Percentiles rank a stretch among this genome's conserved stretches.
These are phyloP conservation scores for Nematocida major DNA, from an alignment of 371 early-diverging fungal genomes.

Conservation along the genomic window DNA sequence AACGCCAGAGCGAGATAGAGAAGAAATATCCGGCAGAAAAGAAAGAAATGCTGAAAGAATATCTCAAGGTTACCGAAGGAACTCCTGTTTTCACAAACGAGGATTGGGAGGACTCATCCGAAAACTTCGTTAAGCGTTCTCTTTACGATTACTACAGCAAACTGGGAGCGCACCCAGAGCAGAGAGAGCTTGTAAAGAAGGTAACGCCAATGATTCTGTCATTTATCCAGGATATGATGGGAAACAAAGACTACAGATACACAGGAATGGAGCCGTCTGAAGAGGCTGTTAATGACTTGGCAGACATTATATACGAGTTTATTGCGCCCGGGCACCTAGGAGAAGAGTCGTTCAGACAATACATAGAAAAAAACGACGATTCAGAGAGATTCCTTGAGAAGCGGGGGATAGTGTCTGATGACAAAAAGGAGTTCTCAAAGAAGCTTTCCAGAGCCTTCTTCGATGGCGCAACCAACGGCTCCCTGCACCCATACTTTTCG, in stretches of 20 bases:
- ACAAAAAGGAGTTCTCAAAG: not conserved
- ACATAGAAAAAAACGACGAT: not conserved
- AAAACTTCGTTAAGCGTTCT: too few species aligned
- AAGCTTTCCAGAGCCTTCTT: slow-evolving; percentile 24
- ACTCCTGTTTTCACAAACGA: too few species aligned
- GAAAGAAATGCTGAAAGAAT: not conserved
- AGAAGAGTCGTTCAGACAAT: not conserved
- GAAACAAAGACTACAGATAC: not conserved
- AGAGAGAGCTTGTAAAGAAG: not conserved
- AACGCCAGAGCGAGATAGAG: not conserved
- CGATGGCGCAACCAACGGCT: not conserved
- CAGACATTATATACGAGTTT: not conserved
- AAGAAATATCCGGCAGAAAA: not conserved
- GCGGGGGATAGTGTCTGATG: not conserved
- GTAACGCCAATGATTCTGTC: not conserved
- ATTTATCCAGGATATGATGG: not conserved
- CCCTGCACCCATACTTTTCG: slow-evolving; percentile 10
- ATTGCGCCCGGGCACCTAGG: not conserved
- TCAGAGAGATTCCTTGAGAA: slow-evolving; percentile 28
- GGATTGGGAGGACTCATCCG: too few species aligned
- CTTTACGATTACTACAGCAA: too few species aligned
- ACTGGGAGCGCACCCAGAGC: too few species aligned
- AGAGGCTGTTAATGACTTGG: not conserved
- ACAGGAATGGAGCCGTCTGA: not conserved
- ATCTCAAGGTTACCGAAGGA: not conserved